These are phyloP conservation scores for Lepidium didymum DNA, from an alignment of 345 rosid genomes.

Conservation along the genomic window DNA sequence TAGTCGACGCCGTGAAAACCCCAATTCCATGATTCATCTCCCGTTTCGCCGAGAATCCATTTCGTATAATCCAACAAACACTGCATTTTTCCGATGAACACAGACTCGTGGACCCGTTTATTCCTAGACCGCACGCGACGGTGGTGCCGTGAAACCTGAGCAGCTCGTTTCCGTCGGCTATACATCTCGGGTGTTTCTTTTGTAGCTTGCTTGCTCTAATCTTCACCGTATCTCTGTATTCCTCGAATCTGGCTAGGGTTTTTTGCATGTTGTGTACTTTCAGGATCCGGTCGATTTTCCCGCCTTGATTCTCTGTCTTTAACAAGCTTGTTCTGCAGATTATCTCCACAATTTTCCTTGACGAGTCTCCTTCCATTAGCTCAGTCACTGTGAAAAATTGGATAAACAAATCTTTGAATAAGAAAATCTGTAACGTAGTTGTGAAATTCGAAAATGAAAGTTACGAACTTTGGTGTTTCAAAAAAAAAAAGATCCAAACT, in stretches of 20 bases:
- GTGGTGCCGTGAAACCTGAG: conserved; percentile 85
- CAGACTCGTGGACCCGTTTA: conserved; percentile 68
- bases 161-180: conserved; percentile 95
- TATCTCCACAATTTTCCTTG: conserved; percentile 89
- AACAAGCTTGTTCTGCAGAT: conserved; percentile 84
- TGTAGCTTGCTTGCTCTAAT: conserved; percentile 71
- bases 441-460: background rate
- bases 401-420: background rate
- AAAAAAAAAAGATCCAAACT: background rate
- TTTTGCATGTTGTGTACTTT: conserved; percentile 95
- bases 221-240: conserved; percentile 81
- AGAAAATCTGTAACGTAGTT: background rate
- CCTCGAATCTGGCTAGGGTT: conserved; percentile 85
- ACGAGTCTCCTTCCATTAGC: conserved; percentile 92
- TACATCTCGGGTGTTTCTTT: conserved; percentile 92
- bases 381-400: conserved; percentile 68
- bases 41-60: conserved; percentile 78
- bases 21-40: conserved; percentile 77
- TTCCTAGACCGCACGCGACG: conserved; percentile 68
- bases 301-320: conserved; percentile 64
- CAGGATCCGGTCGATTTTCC: conserved; percentile 74
- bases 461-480: background rate
- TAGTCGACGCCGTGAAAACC: conserved; percentile 90
- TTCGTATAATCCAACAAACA: conserved; percentile 66
- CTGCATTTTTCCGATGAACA: conserved; percentile 67